These are phyloP conservation scores for Balakata baccata DNA, from an alignment of 345 rosid genomes.

Conservation along the genomic window DNA sequence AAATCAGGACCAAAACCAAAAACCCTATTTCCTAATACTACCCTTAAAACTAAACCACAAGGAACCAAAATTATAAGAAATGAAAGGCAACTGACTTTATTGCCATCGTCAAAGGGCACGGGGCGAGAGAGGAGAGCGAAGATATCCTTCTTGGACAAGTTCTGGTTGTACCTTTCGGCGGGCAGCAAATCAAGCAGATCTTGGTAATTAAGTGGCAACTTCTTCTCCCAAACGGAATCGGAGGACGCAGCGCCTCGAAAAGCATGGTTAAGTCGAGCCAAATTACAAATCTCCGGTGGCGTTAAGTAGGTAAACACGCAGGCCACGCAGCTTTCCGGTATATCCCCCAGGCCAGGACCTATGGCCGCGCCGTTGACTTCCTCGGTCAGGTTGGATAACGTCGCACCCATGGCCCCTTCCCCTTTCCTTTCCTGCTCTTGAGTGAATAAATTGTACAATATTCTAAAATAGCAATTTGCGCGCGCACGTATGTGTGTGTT, in stretches of 20 bases:
- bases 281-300: constrained; percentile 97
- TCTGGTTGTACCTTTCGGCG: constrained; percentile 56
- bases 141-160: constrained; percentile 67
- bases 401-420: constrained; percentile 59
- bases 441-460: background rate
- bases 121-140: constrained; percentile 85
- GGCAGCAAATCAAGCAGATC: constrained; percentile 84
- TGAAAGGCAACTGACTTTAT: constrained; percentile 46
- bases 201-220: constrained; percentile 73
- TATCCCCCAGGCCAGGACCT: constrained; percentile 80
- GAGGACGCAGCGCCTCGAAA: constrained; percentile 93
- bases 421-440: background rate
- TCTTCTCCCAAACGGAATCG: constrained; percentile 85
- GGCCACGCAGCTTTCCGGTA: constrained; percentile 93
- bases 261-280: constrained; percentile 71
- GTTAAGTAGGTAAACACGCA: constrained; percentile 73
- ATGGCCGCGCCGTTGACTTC: constrained; percentile 42
- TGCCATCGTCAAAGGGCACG: constrained; percentile 62
- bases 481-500: background rate
- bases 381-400: constrained; percentile 72
- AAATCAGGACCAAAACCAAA: background rate
- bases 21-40: constrained; percentile 8
- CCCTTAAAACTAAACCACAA: background rate
- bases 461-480: background rate
- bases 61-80: background rate